Evolutionary conservation across 2,329 filamentous ascomycete genomes (phyloP).

Genomic region (Colletotrichum shisoi): DNA sequence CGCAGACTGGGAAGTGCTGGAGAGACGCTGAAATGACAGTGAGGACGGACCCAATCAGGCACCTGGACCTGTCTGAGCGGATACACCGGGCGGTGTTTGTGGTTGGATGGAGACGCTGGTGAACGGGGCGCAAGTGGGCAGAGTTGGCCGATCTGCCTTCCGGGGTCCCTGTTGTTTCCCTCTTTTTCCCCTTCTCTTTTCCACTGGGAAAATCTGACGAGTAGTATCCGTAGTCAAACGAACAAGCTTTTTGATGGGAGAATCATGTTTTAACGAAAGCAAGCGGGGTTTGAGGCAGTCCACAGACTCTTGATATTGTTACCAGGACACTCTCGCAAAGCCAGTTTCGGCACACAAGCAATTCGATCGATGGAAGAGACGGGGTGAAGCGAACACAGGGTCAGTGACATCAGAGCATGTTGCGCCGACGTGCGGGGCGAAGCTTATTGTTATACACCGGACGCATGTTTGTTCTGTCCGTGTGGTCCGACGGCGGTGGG

Average conservation of each 20-base stretch:
- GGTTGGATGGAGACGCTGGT: constrained; percentile 32
- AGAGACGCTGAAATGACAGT: constrained; percentile 36
- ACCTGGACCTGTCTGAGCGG: constrained; percentile 37
- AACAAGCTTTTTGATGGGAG: constrained; percentile 20
- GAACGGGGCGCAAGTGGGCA: constrained; percentile 33
- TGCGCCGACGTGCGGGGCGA: constrained; percentile 34
- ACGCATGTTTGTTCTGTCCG: constrained; percentile 29
- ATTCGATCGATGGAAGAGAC: not conserved
- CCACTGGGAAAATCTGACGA: not conserved
- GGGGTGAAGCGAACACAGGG: constrained; percentile 19
- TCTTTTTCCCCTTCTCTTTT: constrained; percentile 1
- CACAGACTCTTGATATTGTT: not conserved
- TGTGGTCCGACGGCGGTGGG: constrained; percentile 14
- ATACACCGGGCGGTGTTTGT: constrained; percentile 37
- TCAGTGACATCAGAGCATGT: constrained; percentile 37
- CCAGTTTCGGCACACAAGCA: not conserved
- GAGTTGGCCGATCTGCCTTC: constrained; percentile 35
- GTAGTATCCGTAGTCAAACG: constrained; percentile 13
- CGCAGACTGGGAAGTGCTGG: constrained; percentile 37
- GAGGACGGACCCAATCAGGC: constrained; percentile 37
- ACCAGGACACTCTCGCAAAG: not conserved
- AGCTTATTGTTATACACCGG: constrained; percentile 35
- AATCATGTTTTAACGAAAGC: not conserved
- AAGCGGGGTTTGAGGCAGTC: not conserved
- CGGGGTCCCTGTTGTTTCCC: constrained; percentile 32